These are phyloP conservation scores for Boletellus deceptivus DNA, from an alignment of 1,284 basidiomycete genomes.

Conservation along the genomic window DNA sequence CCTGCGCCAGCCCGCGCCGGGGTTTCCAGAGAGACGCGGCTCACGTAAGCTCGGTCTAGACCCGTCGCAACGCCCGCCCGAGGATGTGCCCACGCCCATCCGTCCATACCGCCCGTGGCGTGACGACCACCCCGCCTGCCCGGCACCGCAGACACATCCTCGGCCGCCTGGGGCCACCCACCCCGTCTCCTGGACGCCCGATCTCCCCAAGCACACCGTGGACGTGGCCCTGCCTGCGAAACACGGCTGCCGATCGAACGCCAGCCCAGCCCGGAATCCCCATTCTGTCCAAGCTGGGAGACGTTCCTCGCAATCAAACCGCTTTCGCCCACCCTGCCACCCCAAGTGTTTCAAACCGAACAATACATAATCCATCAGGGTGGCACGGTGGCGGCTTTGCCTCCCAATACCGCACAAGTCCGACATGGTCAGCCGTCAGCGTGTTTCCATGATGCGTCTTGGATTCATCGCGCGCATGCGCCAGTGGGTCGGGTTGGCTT, in stretches of 20 bases:
- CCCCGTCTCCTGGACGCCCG: no score
- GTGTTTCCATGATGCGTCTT: neutral
- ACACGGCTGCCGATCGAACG: constrained; percentile 6
- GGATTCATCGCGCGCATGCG: neutral
- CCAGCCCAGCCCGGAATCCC: no score
- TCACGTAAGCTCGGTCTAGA: constrained; percentile 11
- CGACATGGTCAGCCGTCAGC: neutral
- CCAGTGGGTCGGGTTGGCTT: neutral
- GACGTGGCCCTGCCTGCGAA: neutral
- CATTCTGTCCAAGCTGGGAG: neutral
- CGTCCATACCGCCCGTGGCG: constrained; percentile 4
- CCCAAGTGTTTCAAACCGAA: neutral
- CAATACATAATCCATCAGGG: constrained; percentile 5
- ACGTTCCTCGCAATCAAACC: constrained; percentile 10
- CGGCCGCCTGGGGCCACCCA: neutral
- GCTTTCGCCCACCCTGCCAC: neutral
- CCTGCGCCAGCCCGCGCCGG: neutral
- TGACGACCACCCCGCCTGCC: constrained; percentile 2
- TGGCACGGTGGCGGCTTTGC: neutral
- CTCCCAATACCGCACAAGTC: neutral
- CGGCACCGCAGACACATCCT: constrained; percentile 3
- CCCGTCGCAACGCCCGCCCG: neutral
- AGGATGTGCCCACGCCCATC: neutral
- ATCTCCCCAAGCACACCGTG: no score
- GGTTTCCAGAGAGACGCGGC: constrained; percentile 27